phyloP scores from a whole-genome alignment of 1,284 basidiomycete genomes.

The Sanghuangporus weigelae region DNA sequence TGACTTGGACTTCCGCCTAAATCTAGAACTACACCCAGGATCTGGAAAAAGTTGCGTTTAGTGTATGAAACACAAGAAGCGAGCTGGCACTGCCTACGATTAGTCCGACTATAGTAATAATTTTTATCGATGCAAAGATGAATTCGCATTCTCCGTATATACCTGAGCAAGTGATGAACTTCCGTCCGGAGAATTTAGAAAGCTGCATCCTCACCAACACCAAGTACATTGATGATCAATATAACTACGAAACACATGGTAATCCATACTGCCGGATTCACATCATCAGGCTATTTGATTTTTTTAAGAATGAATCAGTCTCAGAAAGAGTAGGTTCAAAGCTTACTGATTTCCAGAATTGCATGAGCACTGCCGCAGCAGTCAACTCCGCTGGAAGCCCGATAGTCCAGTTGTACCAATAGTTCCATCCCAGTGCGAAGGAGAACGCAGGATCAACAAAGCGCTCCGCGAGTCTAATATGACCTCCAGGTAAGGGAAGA shows the following conservation, averaged over 20 bases:
- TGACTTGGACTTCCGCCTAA: conserved; percentile 59
- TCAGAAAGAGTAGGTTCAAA: background rate
- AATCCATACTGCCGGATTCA: conserved; percentile 74
- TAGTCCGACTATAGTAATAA: conserved; percentile 65
- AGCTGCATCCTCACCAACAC: conserved; percentile 43
- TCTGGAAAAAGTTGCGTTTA: conserved; percentile 20
- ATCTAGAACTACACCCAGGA: conserved; percentile 61
- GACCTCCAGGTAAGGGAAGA: conserved; percentile 66
- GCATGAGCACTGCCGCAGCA: conserved; percentile 71
- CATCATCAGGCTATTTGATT: conserved; percentile 21
- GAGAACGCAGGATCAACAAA: conserved; percentile 79
- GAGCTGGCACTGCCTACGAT: conserved; percentile 40
- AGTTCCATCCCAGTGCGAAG: conserved; percentile 82
- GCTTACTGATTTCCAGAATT: conserved; percentile 50
- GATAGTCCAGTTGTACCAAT: conserved; percentile 73
- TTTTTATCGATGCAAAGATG: conserved; percentile 73
- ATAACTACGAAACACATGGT: conserved; percentile 68
- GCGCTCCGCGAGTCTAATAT: conserved; percentile 74
- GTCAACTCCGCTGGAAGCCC: conserved; percentile 75
- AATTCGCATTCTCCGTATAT: conserved; percentile 74
- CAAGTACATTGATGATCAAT: conserved; percentile 71
- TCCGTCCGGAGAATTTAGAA: background rate
- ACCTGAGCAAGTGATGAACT: conserved; percentile 28
- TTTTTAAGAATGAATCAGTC: background rate
- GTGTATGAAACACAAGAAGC: conserved; percentile 18